Base-by-base conservation (phyloP, 768 basidiomycete genomes). In the Pleurotus djamor region DNA sequence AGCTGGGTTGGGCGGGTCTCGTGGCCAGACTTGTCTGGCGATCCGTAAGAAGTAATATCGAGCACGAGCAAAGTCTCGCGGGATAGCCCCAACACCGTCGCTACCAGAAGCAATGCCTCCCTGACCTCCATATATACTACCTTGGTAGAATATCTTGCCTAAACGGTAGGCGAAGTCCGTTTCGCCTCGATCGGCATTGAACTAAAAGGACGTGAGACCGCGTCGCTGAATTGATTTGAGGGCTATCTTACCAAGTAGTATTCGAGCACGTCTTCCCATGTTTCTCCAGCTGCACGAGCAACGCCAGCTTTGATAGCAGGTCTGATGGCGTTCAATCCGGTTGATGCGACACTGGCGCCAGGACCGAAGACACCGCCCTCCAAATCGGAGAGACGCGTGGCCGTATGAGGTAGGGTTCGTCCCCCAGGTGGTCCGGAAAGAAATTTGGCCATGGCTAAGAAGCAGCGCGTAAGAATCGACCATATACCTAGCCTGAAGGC, bases 91-190 rank as follows among this genome's bases (percentile, higher is more conserved):
- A 32, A 94, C 94, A n/a, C 92, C 92, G 74, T 96, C 93, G 28
- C 92, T 91, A 13, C 94, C 93, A 1, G 92, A 94, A 2, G 82
- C 84, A 43, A 91, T 86, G 8, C 96, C 96, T 3, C 94, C 94
- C 12, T 79, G 71, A 8, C 84, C 77, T 4, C 83, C 80, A 67
- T 97, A 98, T 37, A 98, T 90, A 59, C 92, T 94, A 14, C 97
- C 97, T 68, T 95, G 91, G 68, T 99, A 98, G 74, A 90, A 96
- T 8, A 98, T 91, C 73, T 93, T 89, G n/a, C 94, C 97, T 2
- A 98, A 82, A 13, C 92, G 86, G 72, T 91, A 94, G 2, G 94
- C 94, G 69, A 93, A 96, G 62, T 89, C 87, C 52, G 85, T 85
- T 65, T 95, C 92, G 32, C 93, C 94, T 32, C 94, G 86, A 66